Percentiles rank a stretch among this genome's conserved stretches.
These are phyloP conservation scores for Naganishia randhawae DNA, from an alignment of 768 basidiomycete genomes.

Conservation along the genomic window DNA sequence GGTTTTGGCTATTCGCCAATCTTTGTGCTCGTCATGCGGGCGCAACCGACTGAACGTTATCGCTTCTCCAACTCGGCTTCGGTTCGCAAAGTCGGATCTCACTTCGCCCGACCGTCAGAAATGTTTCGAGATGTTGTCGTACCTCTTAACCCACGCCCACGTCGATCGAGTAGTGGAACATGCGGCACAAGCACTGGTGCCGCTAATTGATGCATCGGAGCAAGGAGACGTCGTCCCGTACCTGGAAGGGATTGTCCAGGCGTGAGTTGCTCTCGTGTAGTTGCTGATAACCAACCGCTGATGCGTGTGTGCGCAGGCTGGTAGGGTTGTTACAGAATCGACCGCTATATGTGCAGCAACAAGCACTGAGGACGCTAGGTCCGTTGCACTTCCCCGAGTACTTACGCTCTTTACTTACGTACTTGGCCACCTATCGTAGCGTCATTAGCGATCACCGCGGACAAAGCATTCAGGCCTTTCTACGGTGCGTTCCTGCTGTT, in stretches of 20 bases:
- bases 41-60: not conserved
- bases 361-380: constrained; percentile 18
- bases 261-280: not conserved
- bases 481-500: not conserved
- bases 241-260: not conserved
- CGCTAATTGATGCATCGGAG: constrained; percentile 18
- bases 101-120: constrained; percentile 11
- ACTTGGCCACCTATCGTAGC: not conserved
- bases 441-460: constrained; percentile 13
- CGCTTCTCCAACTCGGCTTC: not conserved
- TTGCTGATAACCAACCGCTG: not conserved
- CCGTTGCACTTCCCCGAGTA: not conserved
- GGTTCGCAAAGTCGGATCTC: constrained; percentile 7
- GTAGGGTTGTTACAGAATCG: constrained; percentile 19
- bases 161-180: constrained; percentile 14
- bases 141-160: not conserved
- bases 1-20: too few relatives aligned
- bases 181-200: constrained; percentile 8
- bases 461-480: not conserved
- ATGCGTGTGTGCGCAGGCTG: not conserved
- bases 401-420: not conserved
- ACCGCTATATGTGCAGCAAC: constrained; percentile 18
- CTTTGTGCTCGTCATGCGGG: not conserved
- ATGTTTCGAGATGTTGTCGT: constrained; percentile 10
- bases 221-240: constrained; percentile 5